phyloP scores from a whole-genome alignment of 192 early-diverging fungal genomes.

The Rhizophagus clarus region DNA sequence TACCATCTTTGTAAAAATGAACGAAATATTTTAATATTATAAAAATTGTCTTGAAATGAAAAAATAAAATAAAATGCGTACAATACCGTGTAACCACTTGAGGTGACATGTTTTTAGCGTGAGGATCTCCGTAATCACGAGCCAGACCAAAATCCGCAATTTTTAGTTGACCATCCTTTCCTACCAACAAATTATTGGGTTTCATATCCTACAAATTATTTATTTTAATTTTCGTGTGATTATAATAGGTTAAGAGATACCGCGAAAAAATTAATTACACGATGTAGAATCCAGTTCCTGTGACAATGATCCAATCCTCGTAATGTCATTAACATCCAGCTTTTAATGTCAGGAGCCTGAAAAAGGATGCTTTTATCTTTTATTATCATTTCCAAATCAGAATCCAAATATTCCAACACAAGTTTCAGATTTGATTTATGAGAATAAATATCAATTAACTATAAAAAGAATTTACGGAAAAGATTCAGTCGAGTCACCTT shows the following conservation, averaged over 20 bases:
- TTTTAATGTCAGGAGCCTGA: constrained; percentile 90
- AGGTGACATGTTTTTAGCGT: constrained; percentile 78
- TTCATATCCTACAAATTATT: constrained; percentile 71
- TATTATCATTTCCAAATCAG: constrained; percentile 95
- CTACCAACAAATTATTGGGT: constrained; percentile 84
- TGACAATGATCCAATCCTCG: constrained; percentile 93
- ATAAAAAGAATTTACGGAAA: background rate
- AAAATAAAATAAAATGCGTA: background rate
- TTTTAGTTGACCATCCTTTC: constrained; percentile 87
- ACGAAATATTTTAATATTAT: too few species aligned
- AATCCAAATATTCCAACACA: constrained; percentile 93
- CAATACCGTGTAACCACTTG: constrained; percentile 85
- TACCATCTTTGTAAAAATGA: constrained; percentile 74
- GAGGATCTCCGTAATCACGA: constrained; percentile 87
- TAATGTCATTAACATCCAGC: constrained; percentile 97
- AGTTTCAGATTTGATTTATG: constrained; percentile 91
- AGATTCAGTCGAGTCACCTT: background rate
- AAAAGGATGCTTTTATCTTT: constrained; percentile 90
- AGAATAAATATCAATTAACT: constrained; percentile 92
- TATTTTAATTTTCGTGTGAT: background rate
- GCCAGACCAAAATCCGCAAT: constrained; percentile 99
- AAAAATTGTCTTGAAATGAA: background rate
- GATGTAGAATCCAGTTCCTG: constrained; percentile 84
- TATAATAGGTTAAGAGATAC: background rate
- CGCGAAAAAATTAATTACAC: constrained; percentile 51